These are phyloP conservation scores for Leccinum sublutescens DNA, from an alignment of 768 basidiomycete species.

Conservation along the genomic window DNA sequence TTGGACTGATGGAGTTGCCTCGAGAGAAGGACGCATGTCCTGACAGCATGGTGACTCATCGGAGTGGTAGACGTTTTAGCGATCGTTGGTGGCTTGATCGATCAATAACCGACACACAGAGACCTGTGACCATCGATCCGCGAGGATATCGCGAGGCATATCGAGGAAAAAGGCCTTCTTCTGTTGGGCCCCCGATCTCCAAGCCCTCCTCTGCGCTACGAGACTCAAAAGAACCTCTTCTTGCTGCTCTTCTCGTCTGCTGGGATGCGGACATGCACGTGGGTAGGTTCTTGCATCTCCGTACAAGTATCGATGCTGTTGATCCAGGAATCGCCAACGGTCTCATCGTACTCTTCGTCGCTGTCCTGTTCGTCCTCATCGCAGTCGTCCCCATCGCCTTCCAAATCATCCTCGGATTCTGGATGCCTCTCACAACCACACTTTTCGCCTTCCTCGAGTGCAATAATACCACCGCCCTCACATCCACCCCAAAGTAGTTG, in stretches of 20 bases:
- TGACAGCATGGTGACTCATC: background rate
- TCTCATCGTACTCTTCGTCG: slow-evolving; percentile 53
- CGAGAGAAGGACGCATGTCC: background rate
- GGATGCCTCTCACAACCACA: slow-evolving; percentile 65
- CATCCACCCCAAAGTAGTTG: slow-evolving; percentile 84
- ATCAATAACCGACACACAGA: slow-evolving; percentile 2
- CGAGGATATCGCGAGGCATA: slow-evolving; percentile 13
- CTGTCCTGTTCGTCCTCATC: slow-evolving; percentile 11
- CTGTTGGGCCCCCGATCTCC: background rate
- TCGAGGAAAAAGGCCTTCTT: slow-evolving; percentile 1
- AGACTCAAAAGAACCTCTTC: slow-evolving; percentile 65
- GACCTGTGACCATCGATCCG: slow-evolving; percentile 10
- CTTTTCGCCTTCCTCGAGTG: slow-evolving; percentile 31
- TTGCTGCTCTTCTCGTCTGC: slow-evolving; percentile 73
- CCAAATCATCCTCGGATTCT: slow-evolving; percentile 29
- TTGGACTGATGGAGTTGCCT: background rate
- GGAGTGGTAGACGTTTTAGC: background rate
- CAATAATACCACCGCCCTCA: slow-evolving; percentile 67
- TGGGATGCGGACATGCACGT: slow-evolving; percentile 72
- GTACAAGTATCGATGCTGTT: slow-evolving; percentile 71
- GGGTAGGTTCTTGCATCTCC: slow-evolving; percentile 43
- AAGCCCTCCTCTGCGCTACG: background rate
- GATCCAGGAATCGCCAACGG: slow-evolving; percentile 89
- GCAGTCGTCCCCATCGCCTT: slow-evolving; percentile 43
- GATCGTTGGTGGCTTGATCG: slow-evolving; percentile 9